Evolutionary conservation across 768 basidiomycete species (phyloP).

Genomic region (Kondoa malvinella): DNA sequence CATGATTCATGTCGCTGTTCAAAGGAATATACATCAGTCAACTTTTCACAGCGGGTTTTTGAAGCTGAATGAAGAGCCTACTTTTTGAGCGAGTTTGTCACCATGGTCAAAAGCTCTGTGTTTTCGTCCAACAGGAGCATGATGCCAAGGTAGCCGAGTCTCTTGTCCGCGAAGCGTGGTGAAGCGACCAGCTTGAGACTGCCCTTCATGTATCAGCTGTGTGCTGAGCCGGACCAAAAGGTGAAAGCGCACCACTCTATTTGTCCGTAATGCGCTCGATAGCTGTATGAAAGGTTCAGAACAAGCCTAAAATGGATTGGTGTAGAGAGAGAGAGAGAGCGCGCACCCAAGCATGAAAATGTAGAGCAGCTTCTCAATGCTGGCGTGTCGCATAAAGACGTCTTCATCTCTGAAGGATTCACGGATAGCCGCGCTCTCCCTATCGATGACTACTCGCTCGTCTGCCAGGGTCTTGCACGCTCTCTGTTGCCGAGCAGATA

Average conservation of each 20-base stretch:
- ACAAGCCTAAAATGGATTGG: no score
- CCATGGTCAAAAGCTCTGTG: conserved; percentile 88
- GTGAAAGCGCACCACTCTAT: conserved; percentile 50
- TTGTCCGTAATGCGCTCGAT: conserved; percentile 96
- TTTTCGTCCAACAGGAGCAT: conserved; percentile 96
- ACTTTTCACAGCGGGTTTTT: neutral
- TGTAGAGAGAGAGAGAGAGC: no score
- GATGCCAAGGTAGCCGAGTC: conserved; percentile 88
- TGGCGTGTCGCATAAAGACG: conserved; percentile 55
- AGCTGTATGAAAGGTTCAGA: no score
- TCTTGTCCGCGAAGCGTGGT: conserved; percentile 87
- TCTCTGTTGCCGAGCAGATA: conserved; percentile 33
- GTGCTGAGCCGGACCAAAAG: conserved; percentile 47
- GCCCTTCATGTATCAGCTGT: neutral
- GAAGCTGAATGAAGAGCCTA: conserved; percentile 33
- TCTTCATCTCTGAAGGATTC: conserved; percentile 96
- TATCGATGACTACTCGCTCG: conserved; percentile 88
- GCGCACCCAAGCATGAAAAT: conserved; percentile 72
- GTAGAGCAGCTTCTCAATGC: conserved; percentile 92
- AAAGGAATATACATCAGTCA: neutral
- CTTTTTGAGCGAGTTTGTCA: conserved; percentile 98
- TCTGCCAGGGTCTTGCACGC: conserved; percentile 99
- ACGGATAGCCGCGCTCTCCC: conserved; percentile 90
- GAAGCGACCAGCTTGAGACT: conserved; percentile 45
- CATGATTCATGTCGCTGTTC: conserved; percentile 91